Base-by-base conservation (phyloP, 192 early-diverging fungal species). In the Coemansia sp. region DNA sequence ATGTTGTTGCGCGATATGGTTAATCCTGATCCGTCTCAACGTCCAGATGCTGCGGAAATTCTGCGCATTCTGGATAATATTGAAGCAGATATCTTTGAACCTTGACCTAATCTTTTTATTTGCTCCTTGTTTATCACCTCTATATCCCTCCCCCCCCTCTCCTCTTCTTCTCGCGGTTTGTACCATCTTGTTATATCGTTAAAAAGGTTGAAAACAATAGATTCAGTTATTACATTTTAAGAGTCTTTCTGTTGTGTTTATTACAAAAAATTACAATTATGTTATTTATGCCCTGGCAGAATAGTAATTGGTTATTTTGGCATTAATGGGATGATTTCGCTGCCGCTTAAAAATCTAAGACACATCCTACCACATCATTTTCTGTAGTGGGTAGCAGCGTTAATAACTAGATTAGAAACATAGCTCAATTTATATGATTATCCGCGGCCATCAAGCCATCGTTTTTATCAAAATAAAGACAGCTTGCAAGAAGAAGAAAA, bases 21-120 rank as follows among this genome's bases (percentile, higher is more conserved):
- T 51, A 66, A 54, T 49, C 68, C 77, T 7, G 72, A 80, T 27
- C 77, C 77, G 10, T 30, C 10, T 7, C 48, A 64, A 56, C 72
- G 77, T 23, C 77, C 77, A n/a, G 77, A 74, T 41, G 77, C 77
- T 1, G 38, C 68, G 0, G 68, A 67, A 32, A 65, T 80, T 18
- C 68, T 80, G 62, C 53, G 61, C 28, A 32, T 62, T 23, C 68
- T 80, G 27, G 71, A 80, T 19, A 52, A 57, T 25, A 71, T 80
- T 19, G 77, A 80, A 55, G 59, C 68, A 18, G 77, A 80, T 22
- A 71, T 80, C 18, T 80, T 80, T 56, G 77, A 80, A 28, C 61
- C 68, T 1, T 76, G 52, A 48, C 1, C 24, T 41, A 2, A 14
- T 4, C 16, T 44, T 18, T 6, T 51, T 49, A 10, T 10, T 22